Base-by-base conservation (phyloP, 2,329 filamentous ascomycete species). In the Shiraia bambusicola region DNA sequence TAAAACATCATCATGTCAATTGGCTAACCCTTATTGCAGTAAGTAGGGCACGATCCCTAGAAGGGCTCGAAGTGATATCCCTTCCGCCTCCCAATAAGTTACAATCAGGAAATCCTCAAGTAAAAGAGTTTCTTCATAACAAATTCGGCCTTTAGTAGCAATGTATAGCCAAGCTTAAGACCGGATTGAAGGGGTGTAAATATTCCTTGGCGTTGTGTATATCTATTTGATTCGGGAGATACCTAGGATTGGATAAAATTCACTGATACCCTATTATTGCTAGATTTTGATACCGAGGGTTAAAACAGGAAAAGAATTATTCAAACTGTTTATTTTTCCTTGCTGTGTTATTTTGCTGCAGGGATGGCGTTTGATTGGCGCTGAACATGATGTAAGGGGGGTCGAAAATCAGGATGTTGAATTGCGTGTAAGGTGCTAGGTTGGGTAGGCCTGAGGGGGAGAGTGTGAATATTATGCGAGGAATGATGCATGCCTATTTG, bases 301-400 rank as follows among this genome's bases (percentile, higher is more conserved):
- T n/a, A n/a, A n/a, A n/a, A n/a, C n/a, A n/a, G 19, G 19, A 8
- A 22, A 22, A 22, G 4, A 22, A 22, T 22, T n/a, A n/a, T n/a
- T n/a, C n/a, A n/a, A n/a, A n/a, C n/a, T n/a, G n/a, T n/a, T n/a
- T n/a, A n/a, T n/a, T n/a, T n/a, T n/a, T 83, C 52, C 68, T 61
- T 24, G 79, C 77, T 0, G 75, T 81, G 63, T 83, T 79, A 58
- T 83, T 83, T 42, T 76, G 74, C 0, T 52, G 37, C 2, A 56
- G 58, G 7, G 62, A 49, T 0, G 72, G 64, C 0, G 75, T 79
- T 58, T 82, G 77, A 63, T 83, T 83, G 2, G 76, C 73, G 25
- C 69, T 71, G 72, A 84, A 83, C 75, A 83, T 80, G 19, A 83
- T 75, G 54, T 81, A 81, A 0, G 80, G 80, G 0, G 80, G 80